Conservation (phyloP, 1,284 basidiomycete species). For the Apiotrichum akiyoshidainum region DNA sequence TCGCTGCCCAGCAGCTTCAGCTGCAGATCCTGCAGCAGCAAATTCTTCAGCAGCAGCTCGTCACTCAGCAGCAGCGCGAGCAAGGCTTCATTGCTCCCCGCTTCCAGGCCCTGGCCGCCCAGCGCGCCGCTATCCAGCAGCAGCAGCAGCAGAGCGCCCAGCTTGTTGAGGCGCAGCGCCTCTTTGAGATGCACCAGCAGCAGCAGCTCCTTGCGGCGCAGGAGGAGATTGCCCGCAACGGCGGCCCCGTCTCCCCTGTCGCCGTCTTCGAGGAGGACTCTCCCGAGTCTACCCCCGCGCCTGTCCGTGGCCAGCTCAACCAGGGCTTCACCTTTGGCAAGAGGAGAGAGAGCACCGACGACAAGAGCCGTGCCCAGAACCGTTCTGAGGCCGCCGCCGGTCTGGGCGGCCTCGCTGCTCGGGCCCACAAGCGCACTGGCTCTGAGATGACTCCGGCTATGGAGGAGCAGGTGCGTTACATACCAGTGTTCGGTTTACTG, state of each 20-base stretch:
- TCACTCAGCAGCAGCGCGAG: conserved; percentile 33
- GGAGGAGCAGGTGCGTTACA: conserved; percentile 72
- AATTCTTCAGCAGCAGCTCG: conserved; percentile 32
- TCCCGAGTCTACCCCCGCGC: conserved; percentile 29
- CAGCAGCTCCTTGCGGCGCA: conserved; percentile 27
- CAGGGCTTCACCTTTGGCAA: conserved; percentile 82
- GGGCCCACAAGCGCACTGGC: conserved; percentile 54
- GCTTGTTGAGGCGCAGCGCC: conserved; percentile 41
- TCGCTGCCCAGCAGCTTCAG: conserved; percentile 43
- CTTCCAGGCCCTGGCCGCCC: conserved; percentile 77
- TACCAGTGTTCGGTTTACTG: conserved; percentile 1
- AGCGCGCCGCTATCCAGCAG: conserved; percentile 51
- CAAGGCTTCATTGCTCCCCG: conserved; percentile 72
- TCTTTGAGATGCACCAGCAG: conserved; percentile 40
- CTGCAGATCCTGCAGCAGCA: conserved; percentile 47
- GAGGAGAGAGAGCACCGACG: conserved; percentile 34
- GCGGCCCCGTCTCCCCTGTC: conserved; percentile 26
- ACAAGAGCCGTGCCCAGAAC: conserved; percentile 26
- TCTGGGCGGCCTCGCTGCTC: conserved; percentile 48
- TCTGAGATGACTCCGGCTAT: conserved; percentile 66
- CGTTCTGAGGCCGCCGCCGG: conserved; percentile 41
- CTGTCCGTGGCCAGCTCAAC: conserved; percentile 75
- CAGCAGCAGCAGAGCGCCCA: conserved; percentile 55
- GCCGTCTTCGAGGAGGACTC: conserved; percentile 49
- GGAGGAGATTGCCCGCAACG: conserved; percentile 22